Percentiles rank a stretch among this genome's conserved stretches.
These are phyloP conservation scores for Phaffomyces thermotolerans DNA, from an alignment of 805 yeast genomes.

Conservation along the genomic window DNA sequence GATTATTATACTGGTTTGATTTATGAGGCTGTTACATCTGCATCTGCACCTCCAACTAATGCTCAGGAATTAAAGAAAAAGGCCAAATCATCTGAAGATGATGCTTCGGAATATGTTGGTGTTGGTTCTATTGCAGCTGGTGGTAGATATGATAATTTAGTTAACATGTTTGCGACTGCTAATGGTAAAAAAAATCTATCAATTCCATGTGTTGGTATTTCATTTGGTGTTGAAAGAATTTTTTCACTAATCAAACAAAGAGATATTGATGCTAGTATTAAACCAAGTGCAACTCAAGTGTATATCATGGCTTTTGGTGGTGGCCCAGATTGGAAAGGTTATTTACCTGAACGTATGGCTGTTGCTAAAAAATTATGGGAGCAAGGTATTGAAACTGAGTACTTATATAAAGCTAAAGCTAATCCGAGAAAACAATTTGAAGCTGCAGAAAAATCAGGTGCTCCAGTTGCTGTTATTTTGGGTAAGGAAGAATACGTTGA, in stretches of 20 bases:
- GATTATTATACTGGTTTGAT: slow-evolving; percentile 97
- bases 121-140: slow-evolving; percentile 99
- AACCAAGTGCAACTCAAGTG: slow-evolving; percentile 87
- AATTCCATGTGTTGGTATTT: slow-evolving; percentile 95
- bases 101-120: slow-evolving; percentile 94
- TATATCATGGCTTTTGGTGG: slow-evolving; percentile 98
- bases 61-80: slow-evolving; percentile 59
- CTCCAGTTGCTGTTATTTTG: slow-evolving; percentile 82
- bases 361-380: slow-evolving; percentile 80
- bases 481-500: slow-evolving; percentile 86
- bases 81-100: slow-evolving; percentile 46
- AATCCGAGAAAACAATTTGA: slow-evolving; percentile 95
- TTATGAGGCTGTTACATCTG: slow-evolving; percentile 92
- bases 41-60: slow-evolving; percentile 89
- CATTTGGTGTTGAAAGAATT: slow-evolving; percentile 94
- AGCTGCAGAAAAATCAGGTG: slow-evolving; percentile 93
- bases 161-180: slow-evolving; percentile 88
- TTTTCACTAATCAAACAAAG: slow-evolving; percentile 85
- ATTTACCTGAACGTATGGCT: slow-evolving; percentile 84
- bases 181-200: slow-evolving; percentile 70
- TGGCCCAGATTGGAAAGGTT: slow-evolving; percentile 93
- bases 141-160: slow-evolving; percentile 94
- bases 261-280: slow-evolving; percentile 47
- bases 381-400: slow-evolving; percentile 86
- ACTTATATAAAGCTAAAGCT: slow-evolving; percentile 85